Evolutionary conservation across 495 filamentous ascomycete genomes (phyloP).

Genomic region (Penicillium cosmopolitanum): DNA sequence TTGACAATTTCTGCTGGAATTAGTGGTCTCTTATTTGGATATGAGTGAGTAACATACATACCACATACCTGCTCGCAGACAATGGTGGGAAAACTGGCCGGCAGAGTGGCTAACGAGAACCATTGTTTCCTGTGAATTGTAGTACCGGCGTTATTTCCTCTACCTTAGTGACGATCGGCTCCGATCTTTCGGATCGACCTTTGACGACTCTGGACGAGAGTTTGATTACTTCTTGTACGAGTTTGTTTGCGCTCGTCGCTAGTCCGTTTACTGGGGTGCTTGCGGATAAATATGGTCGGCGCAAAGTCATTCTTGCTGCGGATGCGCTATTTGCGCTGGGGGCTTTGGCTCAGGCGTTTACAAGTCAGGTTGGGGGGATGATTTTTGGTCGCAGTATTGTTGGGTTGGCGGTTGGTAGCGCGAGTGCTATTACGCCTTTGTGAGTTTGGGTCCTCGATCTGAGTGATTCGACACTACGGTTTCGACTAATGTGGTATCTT

Average conservation of each 20-base stretch:
- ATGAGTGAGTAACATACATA: constrained; percentile 54
- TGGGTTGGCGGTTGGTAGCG: constrained; percentile 79
- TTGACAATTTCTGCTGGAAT: constrained; percentile 82
- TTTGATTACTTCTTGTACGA: constrained; percentile 80
- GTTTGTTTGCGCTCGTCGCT: constrained; percentile 75
- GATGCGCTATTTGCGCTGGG: constrained; percentile 78
- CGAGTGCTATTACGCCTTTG: constrained; percentile 81
- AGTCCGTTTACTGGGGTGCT: constrained; percentile 76
- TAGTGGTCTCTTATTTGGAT: constrained; percentile 86
- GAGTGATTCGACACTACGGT: background rate
- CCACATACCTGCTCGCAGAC: background rate
- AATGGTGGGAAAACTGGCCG: background rate
- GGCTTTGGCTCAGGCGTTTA: constrained; percentile 69
- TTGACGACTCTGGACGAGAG: constrained; percentile 80
- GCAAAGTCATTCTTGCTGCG: constrained; percentile 75
- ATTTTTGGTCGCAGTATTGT: constrained; percentile 78
- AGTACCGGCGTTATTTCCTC: constrained; percentile 93
- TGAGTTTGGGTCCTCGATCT: constrained; percentile 35
- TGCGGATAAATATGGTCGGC: constrained; percentile 76
- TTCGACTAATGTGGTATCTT: background rate
- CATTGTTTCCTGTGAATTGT: constrained; percentile 12
- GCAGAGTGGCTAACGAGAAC: constrained; percentile 7
- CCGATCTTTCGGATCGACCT: constrained; percentile 67
- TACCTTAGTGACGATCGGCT: constrained; percentile 77
- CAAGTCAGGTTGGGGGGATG: constrained; percentile 69